phyloP scores from a whole-genome alignment of 2,329 filamentous ascomycete genomes.

The Periconia sp. region DNA sequence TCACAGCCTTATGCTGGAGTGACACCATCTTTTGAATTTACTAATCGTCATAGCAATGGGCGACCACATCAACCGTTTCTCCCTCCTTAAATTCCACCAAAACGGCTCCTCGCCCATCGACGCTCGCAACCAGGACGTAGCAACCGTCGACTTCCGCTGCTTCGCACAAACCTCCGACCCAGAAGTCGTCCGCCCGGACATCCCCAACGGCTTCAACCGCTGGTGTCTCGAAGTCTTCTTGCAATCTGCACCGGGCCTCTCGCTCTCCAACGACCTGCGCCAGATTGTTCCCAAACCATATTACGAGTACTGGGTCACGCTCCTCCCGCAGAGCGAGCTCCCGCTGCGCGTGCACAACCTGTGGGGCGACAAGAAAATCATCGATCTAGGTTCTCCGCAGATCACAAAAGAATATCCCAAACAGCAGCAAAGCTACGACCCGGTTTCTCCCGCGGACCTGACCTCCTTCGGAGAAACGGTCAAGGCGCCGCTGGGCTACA shows the following conservation, averaged over 20 bases:
- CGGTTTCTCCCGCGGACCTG: constrained; percentile 18
- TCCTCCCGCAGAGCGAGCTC: constrained; percentile 29
- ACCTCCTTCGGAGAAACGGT: constrained; percentile 21
- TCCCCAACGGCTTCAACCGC: constrained; percentile 33
- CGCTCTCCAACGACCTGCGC: constrained; percentile 31
- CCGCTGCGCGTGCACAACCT: constrained; percentile 24
- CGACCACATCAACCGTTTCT: constrained; percentile 25
- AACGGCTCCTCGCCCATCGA: constrained; percentile 35
- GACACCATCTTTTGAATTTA: constrained; percentile 2
- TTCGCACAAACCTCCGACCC: constrained; percentile 30
- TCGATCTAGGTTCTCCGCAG: constrained; percentile 16
- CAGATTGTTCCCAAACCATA: constrained; percentile 29
- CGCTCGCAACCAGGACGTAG: constrained; percentile 38
- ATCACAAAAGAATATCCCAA: constrained; percentile 22
- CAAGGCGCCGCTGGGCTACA: constrained; percentile 43
- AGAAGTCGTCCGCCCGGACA: constrained; percentile 27
- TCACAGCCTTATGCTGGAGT: not conserved
- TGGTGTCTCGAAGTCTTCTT: constrained; percentile 41
- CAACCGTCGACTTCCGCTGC: constrained; percentile 45
- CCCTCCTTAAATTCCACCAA: constrained; percentile 36
- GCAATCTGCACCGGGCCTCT: constrained; percentile 50
- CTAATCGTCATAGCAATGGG: constrained; percentile 19
- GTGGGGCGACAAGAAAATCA: constrained; percentile 15
- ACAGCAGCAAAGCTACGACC: constrained; percentile 38
- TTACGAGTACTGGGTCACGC: constrained; percentile 34